Base-by-base conservation (phyloP, 2,329 filamentous ascomycete species). In the Nigrospora osmanthi region DNA sequence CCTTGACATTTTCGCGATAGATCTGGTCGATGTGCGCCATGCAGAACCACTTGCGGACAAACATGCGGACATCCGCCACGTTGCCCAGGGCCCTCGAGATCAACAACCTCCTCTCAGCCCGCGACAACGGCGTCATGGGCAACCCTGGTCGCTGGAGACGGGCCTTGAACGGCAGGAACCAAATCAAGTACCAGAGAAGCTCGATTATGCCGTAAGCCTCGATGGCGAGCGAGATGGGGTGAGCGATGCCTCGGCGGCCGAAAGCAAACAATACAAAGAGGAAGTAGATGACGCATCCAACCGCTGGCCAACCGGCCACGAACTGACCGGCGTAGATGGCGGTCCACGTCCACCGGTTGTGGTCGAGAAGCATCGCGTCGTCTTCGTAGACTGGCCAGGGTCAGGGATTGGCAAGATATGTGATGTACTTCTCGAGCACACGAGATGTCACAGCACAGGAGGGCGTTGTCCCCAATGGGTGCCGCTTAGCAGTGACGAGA, bases 191-290 rank as follows among this genome's bases (percentile, higher is more conserved):
- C 48, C 49, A 55, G 3, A 53, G 35, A 12, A 52, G 40, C 42
- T 55, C 53, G 38, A 51, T n/a, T 11, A 43, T 35, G 1, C 54
- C 57, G 30, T 53, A 35, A 1, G 40, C 45, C 32, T 54, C 54
- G 36, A 58, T 43, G 3, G 48, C 32, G 30, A 59, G 52, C 13
- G 54, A 58, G 11, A 56, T 37, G 0, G 57, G 57, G 41, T 54
- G 49, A 0, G 50, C 34, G 16, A 58, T 54, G n/a, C 52, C 53
- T 3, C 40, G 43, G 3, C 53, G 40, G 28, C 57, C 56, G 14
- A 40, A 52, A 5, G 56, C 23, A 7, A 51, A 46, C 15, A 54
- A 30, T 0, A 52, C 47, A 28, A 47, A 16, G 30, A 52, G 40
- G 31, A 59, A 54, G 49, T 56, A 56, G 19, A 44, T 31, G 17